A percentile compares a stretch with the other conserved stretches of the same genome.
Conservation (phyloP, 192 early-diverging fungal genomes). For the Coemansia pectinata region DNA sequence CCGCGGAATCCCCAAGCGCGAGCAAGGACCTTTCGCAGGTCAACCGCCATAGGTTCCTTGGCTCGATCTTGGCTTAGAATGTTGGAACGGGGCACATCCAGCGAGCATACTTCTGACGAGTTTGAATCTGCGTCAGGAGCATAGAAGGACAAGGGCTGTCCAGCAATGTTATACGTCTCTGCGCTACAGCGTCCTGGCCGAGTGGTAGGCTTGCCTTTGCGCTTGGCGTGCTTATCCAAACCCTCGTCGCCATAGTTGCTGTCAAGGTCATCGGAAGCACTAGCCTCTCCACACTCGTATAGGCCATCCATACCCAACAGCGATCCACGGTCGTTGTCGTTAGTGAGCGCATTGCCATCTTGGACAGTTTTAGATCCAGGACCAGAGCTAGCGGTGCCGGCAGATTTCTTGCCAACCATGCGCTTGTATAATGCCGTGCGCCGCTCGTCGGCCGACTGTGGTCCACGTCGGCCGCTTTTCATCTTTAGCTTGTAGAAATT, state of each 20-base stretch:
- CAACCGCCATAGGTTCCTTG: constrained; percentile 13
- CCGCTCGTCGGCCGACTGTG: constrained; percentile 38
- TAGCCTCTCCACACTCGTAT: neutral
- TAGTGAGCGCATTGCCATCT: neutral
- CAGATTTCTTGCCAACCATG: constrained; percentile 23
- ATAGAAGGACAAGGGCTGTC: neutral
- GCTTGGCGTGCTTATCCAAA: neutral
- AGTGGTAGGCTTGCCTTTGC: neutral
- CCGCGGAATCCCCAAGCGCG: constrained; percentile 51
- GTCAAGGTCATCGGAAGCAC: neutral
- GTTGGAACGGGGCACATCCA: neutral
- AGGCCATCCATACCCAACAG: neutral
- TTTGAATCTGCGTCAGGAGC: neutral
- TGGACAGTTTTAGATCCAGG: neutral
- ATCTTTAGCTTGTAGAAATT: constrained; percentile 53
- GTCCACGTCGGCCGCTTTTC: constrained; percentile 26
- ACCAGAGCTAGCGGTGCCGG: neutral
- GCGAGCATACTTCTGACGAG: neutral
- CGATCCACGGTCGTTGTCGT: neutral
- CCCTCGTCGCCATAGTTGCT: neutral
- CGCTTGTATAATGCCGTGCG: constrained; percentile 49
- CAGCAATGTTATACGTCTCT: neutral
- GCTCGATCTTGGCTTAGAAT: neutral
- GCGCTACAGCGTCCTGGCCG: neutral
- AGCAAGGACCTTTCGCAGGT: constrained; percentile 49